phyloP scores from a whole-genome alignment of 371 early-diverging fungal species.

The Blakeslea trispora region DNA sequence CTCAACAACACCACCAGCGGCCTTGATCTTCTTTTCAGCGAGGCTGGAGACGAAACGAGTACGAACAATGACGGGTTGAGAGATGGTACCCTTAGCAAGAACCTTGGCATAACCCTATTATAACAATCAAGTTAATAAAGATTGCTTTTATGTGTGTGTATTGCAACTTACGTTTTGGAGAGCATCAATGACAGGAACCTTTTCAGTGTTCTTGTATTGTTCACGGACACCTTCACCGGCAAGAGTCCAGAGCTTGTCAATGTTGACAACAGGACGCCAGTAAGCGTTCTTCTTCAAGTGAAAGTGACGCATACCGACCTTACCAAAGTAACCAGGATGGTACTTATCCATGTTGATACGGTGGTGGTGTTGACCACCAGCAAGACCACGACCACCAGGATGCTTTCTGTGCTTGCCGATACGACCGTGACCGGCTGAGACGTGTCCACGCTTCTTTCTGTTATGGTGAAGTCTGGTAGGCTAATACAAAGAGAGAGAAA shows the following conservation, averaged over 20 bases:
- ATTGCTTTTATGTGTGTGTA: neutral
- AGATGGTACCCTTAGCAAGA: conserved; percentile 93
- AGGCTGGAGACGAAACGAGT: conserved; percentile 92
- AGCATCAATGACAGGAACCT: conserved; percentile 94
- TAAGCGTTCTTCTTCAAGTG: conserved; percentile 94
- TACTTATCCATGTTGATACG: conserved; percentile 99
- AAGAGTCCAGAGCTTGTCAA: conserved; percentile 94
- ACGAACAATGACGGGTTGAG: conserved; percentile 98
- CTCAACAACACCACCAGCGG: conserved; percentile 90
- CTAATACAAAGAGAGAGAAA: conserved; percentile 53
- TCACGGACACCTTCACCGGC: conserved; percentile 91
- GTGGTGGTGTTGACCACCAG: conserved; percentile 99
- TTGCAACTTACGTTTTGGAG: conserved; percentile 63
- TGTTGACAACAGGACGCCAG: conserved; percentile 90
- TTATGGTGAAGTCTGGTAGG: conserved; percentile 86
- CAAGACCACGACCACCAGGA: conserved; percentile 99
- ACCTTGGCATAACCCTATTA: conserved; percentile 95
- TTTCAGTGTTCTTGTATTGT: conserved; percentile 86
- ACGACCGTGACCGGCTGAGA: conserved; percentile 94
- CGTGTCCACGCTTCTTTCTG: conserved; percentile 93
- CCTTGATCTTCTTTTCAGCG: conserved; percentile 99
- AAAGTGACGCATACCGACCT: conserved; percentile 99
- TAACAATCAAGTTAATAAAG: neutral
- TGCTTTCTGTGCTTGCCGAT: conserved; percentile 98
- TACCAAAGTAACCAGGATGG: conserved; percentile 99